Evolutionary conservation across 257 asterid species (phyloP), one percentile per base, ranked within the genome.

Genomic region (Marsdenia floribunda): DNA sequence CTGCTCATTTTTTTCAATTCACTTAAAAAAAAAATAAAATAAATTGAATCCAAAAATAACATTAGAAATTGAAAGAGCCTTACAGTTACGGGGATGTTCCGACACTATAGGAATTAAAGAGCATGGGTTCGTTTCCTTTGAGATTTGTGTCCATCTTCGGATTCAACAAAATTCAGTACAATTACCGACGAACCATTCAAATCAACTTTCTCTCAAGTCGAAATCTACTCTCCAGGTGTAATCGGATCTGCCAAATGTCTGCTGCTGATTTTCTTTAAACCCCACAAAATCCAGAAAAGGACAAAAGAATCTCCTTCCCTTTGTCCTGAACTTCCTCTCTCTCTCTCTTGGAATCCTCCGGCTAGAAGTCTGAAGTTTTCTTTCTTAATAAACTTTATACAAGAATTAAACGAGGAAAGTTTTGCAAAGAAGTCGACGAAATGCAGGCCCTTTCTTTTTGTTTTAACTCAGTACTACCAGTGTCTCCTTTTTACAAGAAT

Each of bases 391-490:
- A 44, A 44, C 49, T 44, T 44, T 44, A 6, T 0, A 44, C 1
- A 44, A 44, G 49, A 44, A 44, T 44, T 33, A 68, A n/a, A 3
- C 6, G 24, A 0, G 13, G 14, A 46, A 47, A 47, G 11, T 13
- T 55, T 55, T 47, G 53, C 33, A 69, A 49, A 69, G 42, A 69
- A 69, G 58, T 46, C 55, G 46, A 50, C 19, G 42, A 70, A 50
- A 71, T 71, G 75, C 64, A 33, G 64, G 7, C 75, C 44, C 42
- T 71, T 53, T 16, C 29, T 71, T 47, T 71, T 71, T 71, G 46
- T 33, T 24, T 46, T 26, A 53, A 18, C 8, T 53, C 64, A 26
- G 26, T 42, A 19, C 64, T 19, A 9, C 0, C 75, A 16, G 21
- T 18, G 47, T 15, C 46, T 53, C 33, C 3, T 15, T 38, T 68